A percentile compares a stretch with the other conserved stretches of the same genome.
These are phyloP conservation scores for Mortierella sp. DNA, from an alignment of 371 early-diverging fungal genomes.

Conservation along the genomic window DNA sequence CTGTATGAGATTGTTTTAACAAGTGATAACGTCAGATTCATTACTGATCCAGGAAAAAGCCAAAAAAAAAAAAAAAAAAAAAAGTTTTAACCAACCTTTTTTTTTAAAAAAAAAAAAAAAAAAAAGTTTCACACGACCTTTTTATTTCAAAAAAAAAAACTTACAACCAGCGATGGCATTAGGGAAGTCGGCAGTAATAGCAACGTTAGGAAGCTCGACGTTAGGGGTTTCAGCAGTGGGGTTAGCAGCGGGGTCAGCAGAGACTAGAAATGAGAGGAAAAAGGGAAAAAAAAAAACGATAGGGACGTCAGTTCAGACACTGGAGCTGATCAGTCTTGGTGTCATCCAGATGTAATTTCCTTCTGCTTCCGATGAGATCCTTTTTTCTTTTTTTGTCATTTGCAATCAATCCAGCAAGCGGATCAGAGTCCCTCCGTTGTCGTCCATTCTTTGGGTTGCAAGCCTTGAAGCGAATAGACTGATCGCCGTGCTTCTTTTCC, in stretches of 20 bases:
- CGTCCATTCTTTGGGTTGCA: too few relatives aligned
- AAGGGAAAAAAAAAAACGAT: not conserved
- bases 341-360: not conserved
- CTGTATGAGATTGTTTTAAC: slow-evolving; percentile 12
- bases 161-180: slow-evolving; percentile 55
- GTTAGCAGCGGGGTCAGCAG: slow-evolving; percentile 26
- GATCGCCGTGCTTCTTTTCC: slow-evolving; percentile 7
- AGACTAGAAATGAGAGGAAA: slow-evolving; percentile 20
- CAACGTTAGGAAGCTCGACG: slow-evolving; percentile 10
- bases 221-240: slow-evolving; percentile 21
- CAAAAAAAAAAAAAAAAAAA: too few relatives aligned
- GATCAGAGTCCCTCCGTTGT: too few relatives aligned
- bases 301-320: not conserved
- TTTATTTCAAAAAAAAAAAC: not conserved
- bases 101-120: not conserved
- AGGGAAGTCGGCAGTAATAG: slow-evolving; percentile 21
- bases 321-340: not conserved
- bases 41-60: not conserved
- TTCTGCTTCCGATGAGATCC: not conserved
- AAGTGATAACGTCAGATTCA: not conserved
- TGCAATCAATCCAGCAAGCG: too few relatives aligned
- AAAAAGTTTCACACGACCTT: not conserved
- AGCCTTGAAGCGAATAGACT: too few relatives aligned
- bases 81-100: not conserved
- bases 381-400: not conserved